Base-by-base conservation (phyloP, 2,329 filamentous ascomycete species). In the Penicillium sp. region DNA sequence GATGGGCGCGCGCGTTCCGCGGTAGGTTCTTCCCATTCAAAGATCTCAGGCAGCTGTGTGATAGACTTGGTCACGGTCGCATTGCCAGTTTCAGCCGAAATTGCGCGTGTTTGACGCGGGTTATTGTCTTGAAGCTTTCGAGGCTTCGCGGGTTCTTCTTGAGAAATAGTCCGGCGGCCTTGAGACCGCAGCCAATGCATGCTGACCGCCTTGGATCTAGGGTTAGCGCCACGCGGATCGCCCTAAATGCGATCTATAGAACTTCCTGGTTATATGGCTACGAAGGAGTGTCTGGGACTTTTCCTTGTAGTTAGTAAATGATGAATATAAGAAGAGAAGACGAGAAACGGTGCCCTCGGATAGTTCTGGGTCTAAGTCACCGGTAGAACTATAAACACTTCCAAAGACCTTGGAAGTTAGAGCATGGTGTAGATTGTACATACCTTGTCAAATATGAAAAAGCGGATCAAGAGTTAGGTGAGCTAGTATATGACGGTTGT, bases 181-280 rank as follows among this genome's bases (percentile, higher is more conserved):
- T 38, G 38, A 38, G 47, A 47, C 29, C 50, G 55, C 47, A 51
- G 54, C 20, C 47, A 49, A 49, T 44, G 43, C 53, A 49, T 55
- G 48, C 50, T 47, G 56, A 55, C 34, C 42, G 38, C 38, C 41
- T 48, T 49, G 41, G 46, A 9, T n/a, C 52, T 38, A 56, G 53
- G 46, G 51, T 57, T 56, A 59, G 55, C 47, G 56, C 49, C 51
- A 46, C 34, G 43, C 42, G 40, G 53, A 34, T 29, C 22, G 32
- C 54, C 56, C 52, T 57, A 58, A 58, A 58, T 40, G 31, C 14
- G 31, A 34, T 34, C 31, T 34, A 34, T 34, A 34, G 8, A 34
- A 34, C 16, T 20, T 11, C 9, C 26, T 13, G 9, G 2, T 16
- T 27, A 20, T 38, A 28, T 32, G 35, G 22, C 26, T 38, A 13